phyloP scores from a whole-genome alignment of 73 alveolate genomes.

The Paramecium biaurelia region DNA sequence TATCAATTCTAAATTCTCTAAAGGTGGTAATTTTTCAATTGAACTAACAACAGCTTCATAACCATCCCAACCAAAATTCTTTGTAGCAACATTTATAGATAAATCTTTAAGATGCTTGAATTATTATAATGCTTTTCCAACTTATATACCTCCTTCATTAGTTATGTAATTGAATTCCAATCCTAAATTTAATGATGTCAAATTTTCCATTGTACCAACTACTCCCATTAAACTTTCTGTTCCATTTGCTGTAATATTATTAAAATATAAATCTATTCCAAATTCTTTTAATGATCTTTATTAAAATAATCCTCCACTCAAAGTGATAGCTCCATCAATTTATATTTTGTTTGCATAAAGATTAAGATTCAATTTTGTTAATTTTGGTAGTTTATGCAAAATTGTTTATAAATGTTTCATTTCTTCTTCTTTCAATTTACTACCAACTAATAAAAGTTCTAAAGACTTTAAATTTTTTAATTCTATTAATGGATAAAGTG shows the following conservation, averaged over 20 bases:
- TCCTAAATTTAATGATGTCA: slow-evolving; percentile 33
- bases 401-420: not conserved
- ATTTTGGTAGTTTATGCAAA: not conserved
- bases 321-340: slow-evolving; percentile 55
- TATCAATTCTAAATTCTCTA: slow-evolving; percentile 3
- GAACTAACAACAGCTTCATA: slow-evolving; percentile 33
- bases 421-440: not conserved
- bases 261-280: slow-evolving; percentile 49
- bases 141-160: slow-evolving; percentile 53
- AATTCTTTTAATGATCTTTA: slow-evolving; percentile 43
- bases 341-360: not conserved
- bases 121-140: slow-evolving; percentile 13
- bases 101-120: slow-evolving; percentile 5
- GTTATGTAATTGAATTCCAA: slow-evolving; percentile 58
- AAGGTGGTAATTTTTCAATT: slow-evolving; percentile 34
- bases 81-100: slow-evolving; percentile 59
- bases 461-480: not conserved
- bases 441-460: not conserved
- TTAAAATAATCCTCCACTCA: slow-evolving; percentile 52
- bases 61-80: slow-evolving; percentile 60
- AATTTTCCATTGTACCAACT: not conserved
- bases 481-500: slow-evolving; percentile 27
- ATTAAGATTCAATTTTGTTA: not conserved
- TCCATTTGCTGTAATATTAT: slow-evolving; percentile 61
- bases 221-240: slow-evolving; percentile 55